Conservation (phyloP, 2,329 filamentous ascomycete species). For the Cladosporium sp. region DNA sequence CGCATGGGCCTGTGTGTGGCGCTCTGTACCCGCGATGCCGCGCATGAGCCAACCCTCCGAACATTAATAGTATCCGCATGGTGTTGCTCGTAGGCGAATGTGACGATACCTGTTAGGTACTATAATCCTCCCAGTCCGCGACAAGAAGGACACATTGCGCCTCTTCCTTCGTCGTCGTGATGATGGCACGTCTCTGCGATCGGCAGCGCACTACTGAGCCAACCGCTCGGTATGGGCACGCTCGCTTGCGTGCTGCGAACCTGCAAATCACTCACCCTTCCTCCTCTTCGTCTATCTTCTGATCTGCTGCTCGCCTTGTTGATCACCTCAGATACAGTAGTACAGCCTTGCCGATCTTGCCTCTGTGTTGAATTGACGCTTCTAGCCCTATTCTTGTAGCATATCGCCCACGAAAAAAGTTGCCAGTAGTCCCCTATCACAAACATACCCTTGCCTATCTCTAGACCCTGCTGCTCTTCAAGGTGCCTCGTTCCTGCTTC, state of each 20-base stretch:
- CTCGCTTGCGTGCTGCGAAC: slow-evolving; percentile 16
- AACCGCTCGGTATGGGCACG: background rate
- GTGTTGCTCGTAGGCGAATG: background rate
- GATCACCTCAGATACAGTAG: background rate
- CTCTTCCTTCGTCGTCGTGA: background rate
- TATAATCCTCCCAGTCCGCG: background rate
- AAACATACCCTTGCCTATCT: slow-evolving; percentile 2
- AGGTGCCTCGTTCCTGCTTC: slow-evolving; percentile 13
- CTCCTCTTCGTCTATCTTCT: slow-evolving; percentile 3
- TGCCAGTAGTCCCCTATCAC: slow-evolving; percentile 3
- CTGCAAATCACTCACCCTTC: slow-evolving; percentile 8
- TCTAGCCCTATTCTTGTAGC: background rate
- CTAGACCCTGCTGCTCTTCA: slow-evolving; percentile 8
- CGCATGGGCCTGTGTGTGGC: slow-evolving; percentile 13
- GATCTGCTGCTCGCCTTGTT: slow-evolving; percentile 1
- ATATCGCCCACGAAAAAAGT: background rate
- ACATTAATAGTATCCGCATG: slow-evolving; percentile 1
- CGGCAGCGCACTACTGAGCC: slow-evolving; percentile 2
- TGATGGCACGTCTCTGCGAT: background rate
- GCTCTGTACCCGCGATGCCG: slow-evolving; percentile 3
- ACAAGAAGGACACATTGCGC: background rate
- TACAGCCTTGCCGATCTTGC: slow-evolving; percentile 4
- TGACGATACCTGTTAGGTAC: slow-evolving; percentile 5
- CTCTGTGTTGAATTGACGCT: background rate
- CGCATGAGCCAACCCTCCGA: slow-evolving; percentile 9